Conservation (phyloP, 768 basidiomycete genomes). For the Naganishia vaughanmartiniae region DNA sequence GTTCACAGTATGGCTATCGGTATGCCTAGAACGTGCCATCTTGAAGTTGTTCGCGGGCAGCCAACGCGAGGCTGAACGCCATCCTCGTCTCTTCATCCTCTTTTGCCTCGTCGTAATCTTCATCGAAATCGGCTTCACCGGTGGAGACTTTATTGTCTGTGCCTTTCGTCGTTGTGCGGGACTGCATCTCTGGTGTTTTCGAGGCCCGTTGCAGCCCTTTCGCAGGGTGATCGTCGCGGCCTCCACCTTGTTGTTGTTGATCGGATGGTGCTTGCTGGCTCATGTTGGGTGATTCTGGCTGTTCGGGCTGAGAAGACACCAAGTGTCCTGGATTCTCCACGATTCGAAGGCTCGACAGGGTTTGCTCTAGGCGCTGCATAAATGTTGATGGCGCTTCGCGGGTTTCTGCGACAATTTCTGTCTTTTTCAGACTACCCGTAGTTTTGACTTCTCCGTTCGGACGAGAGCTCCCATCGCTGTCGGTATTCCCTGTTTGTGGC, state of each 20-base stretch:
- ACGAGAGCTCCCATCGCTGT: background rate
- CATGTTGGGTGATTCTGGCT: conserved; percentile 2
- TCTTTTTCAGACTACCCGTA: background rate
- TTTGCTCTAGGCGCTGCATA: conserved; percentile 17
- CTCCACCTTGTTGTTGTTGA: background rate
- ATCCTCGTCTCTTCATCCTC: conserved; percentile 29
- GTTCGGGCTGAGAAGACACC: background rate
- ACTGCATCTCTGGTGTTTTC: background rate
- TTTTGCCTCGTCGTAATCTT: background rate
- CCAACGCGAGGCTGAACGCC: conserved; percentile 21
- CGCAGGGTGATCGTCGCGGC: background rate
- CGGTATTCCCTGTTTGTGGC: background rate
- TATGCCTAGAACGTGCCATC: conserved; percentile 6
- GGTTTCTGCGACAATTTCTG: conserved; percentile 24
- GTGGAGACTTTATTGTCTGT: background rate
- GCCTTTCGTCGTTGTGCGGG: background rate
- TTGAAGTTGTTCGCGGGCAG: conserved; percentile 23
- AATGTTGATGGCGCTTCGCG: conserved; percentile 23
- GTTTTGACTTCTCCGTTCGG: background rate
- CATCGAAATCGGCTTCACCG: background rate
- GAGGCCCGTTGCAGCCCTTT: background rate
- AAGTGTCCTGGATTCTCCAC: conserved; percentile 13
- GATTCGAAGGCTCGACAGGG: conserved; percentile 17
- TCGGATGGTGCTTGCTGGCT: background rate
- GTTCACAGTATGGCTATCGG: too few relatives aligned